Conservation (phyloP, 2,329 filamentous ascomycete genomes). For the Fusarium praegraminearum region DNA sequence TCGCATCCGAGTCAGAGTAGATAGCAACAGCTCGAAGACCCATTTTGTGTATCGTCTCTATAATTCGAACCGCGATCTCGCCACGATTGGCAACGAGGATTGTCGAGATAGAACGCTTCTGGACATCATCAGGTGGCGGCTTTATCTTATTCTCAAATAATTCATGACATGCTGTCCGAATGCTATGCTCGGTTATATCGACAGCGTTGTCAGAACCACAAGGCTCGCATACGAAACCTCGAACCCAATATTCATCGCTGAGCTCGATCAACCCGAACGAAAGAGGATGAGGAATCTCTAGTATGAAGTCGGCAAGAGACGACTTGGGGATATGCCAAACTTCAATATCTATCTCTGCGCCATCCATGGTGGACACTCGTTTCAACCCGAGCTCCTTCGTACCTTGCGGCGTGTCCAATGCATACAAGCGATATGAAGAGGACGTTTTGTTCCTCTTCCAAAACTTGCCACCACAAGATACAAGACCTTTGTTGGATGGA, state of each 20-base stretch:
- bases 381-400: conserved; percentile 51
- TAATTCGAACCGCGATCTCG: conserved; percentile 72
- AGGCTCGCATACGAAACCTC: conserved; percentile 55
- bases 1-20: conserved; percentile 72
- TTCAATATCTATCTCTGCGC: conserved; percentile 51
- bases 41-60: conserved; percentile 73
- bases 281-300: conserved; percentile 51
- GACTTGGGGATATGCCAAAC: conserved; percentile 52
- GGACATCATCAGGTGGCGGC: neutral
- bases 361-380: conserved; percentile 41
- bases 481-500: conserved; percentile 52
- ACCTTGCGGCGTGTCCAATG: conserved; percentile 36
- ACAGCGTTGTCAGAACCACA: conserved; percentile 47
- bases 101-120: conserved; percentile 35
- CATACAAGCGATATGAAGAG: conserved; percentile 48
- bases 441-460: conserved; percentile 47
- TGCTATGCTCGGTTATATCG: conserved; percentile 51
- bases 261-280: conserved; percentile 54
- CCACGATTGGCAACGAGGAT: conserved; percentile 79
- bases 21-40: conserved; percentile 77
- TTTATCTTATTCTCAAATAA: neutral
- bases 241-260: conserved; percentile 50
- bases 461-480: conserved; percentile 48
- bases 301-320: conserved; percentile 50
- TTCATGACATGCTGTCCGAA: conserved; percentile 50